A percentile compares a stretch with the other conserved stretches of the same genome.
Evolutionary conservation across 495 filamentous ascomycete genomes (phyloP).

Genomic region (Platismatia glauca): DNA sequence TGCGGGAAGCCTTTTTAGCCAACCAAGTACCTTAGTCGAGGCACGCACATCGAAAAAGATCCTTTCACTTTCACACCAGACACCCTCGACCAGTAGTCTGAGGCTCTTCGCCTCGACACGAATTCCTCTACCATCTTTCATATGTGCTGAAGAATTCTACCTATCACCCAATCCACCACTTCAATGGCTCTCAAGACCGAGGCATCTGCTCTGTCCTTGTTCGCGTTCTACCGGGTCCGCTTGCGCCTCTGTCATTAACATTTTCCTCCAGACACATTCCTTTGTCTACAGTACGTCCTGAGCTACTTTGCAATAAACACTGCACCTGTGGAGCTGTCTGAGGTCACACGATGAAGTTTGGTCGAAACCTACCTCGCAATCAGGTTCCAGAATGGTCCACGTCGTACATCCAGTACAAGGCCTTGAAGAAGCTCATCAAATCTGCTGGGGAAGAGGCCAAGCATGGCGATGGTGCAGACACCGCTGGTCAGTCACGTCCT

Average conservation of each 20-base stretch:
- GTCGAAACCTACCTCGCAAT: conserved; percentile 75
- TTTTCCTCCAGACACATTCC: not conserved
- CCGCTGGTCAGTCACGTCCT: conserved; percentile 51
- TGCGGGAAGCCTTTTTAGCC: not conserved
- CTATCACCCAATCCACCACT: not conserved
- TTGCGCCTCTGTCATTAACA: conserved; percentile 11
- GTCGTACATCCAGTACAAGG: conserved; percentile 93
- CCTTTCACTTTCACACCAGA: no score
- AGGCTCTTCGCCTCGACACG: not conserved
- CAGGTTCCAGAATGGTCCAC: conserved; percentile 95
- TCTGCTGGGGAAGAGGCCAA: conserved; percentile 52
- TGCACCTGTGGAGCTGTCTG: not conserved
- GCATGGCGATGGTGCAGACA: conserved; percentile 64
- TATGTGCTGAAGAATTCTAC: not conserved
- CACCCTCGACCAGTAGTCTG: no score
- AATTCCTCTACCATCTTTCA: not conserved
- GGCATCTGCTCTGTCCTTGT: conserved; percentile 4
- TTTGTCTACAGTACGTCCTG: not conserved
- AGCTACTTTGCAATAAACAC: not conserved
- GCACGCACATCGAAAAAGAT: conserved; percentile 13
- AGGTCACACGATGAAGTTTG: conserved; percentile 63
- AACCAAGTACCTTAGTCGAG: conserved; percentile 8
- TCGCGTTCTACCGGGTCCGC: conserved; percentile 13
- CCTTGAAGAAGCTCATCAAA: conserved; percentile 90
- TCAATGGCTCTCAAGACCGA: conserved; percentile 6